Conservation (phyloP, 177 flowering plant species). For the Vitis hybrid region DNA sequence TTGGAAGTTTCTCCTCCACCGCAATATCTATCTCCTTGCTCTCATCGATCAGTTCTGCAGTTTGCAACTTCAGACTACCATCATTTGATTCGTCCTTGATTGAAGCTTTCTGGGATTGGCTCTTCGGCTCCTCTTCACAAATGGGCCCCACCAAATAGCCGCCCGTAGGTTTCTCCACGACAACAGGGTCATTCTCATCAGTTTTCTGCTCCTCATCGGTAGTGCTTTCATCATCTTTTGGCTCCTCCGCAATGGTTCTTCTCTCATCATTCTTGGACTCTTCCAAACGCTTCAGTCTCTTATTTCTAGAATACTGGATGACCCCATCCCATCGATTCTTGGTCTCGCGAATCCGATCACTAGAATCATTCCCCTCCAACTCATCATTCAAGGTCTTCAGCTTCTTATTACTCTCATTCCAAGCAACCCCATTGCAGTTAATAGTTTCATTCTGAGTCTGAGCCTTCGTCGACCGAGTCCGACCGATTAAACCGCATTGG, state of each 20-base stretch:
- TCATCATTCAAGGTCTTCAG: too few species aligned
- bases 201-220: background rate
- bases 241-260: background rate
- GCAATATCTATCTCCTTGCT: background rate
- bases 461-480: slow-evolving; percentile 9
- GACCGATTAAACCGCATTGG: slow-evolving; percentile 21
- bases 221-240: background rate
- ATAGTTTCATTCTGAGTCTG: background rate
- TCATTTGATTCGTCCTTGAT: background rate
- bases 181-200: background rate
- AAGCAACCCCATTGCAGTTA: slow-evolving; percentile 17
- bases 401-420: background rate
- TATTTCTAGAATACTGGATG: slow-evolving; percentile 1
- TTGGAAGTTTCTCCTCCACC: background rate
- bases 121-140: slow-evolving; percentile 5
- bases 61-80: too few species aligned
- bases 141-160: background rate
- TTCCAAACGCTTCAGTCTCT: slow-evolving; percentile 17
- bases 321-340: too few species aligned
- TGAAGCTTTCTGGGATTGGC: background rate
- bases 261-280: slow-evolving; percentile 5
- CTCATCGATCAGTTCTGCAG: background rate
- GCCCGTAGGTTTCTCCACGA: background rate
- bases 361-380: too few species aligned
- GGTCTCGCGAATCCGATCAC: too few species aligned